Evolutionary conservation across 306 rosid species (phyloP).

Genomic region (Rosa multiflora): DNA sequence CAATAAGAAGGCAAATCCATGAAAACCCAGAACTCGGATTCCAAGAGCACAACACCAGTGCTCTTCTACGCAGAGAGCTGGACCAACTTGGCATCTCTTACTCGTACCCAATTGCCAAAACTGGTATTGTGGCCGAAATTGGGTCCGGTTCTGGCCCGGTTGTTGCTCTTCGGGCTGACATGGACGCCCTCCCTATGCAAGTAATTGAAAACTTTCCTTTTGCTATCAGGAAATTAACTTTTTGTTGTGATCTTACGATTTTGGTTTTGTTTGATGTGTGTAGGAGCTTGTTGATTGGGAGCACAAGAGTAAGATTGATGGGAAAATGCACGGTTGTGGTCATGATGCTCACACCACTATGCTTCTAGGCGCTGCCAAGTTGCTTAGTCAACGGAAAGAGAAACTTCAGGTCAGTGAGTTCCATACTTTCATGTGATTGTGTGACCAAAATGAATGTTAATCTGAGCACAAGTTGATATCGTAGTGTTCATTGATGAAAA

Average conservation of each 20-base stretch:
- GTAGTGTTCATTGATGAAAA: not conserved
- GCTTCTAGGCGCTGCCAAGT: constrained; percentile 76
- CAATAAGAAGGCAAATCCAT: constrained; percentile 64
- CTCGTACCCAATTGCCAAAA: constrained; percentile 57
- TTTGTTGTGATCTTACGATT: not conserved
- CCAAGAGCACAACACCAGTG: constrained; percentile 66
- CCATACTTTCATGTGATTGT: not conserved
- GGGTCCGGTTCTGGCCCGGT: constrained; percentile 36
- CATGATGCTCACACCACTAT: constrained; percentile 78
- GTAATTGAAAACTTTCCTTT: constrained; percentile 6
- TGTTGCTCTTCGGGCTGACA: constrained; percentile 46
- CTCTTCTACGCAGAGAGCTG: constrained; percentile 58
- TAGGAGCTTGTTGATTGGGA: constrained; percentile 84
- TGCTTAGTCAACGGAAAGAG: constrained; percentile 52
- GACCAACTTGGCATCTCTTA: constrained; percentile 51
- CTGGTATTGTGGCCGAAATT: constrained; percentile 41
- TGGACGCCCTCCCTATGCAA: constrained; percentile 43
- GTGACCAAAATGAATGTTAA: not conserved
- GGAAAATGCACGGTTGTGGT: constrained; percentile 78
- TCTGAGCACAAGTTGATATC: not conserved
- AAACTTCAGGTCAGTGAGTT: constrained; percentile 48
- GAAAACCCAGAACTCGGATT: constrained; percentile 67
- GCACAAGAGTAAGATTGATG: constrained; percentile 68
- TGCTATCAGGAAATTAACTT: not conserved
- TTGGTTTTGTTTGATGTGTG: not conserved